Evolutionary conservation across 441 rosid species (phyloP).

Genomic region (Pelargonium fulgidum): DNA sequence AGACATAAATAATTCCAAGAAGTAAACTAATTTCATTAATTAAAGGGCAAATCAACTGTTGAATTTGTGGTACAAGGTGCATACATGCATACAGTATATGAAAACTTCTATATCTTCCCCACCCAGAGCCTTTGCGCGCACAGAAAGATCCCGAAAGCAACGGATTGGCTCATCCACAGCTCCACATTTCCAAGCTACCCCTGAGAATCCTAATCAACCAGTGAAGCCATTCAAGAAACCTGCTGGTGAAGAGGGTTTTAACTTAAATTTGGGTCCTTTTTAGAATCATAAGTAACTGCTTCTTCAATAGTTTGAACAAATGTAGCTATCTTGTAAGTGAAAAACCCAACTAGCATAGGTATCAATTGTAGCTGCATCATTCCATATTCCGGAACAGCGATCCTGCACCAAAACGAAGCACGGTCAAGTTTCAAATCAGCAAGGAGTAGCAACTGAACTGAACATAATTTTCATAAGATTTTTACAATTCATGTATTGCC

Average conservation of each 20-base stretch:
- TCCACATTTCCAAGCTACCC: neutral
- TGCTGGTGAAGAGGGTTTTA: neutral
- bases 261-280: conserved; percentile 28
- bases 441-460: neutral
- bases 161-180: too few species aligned
- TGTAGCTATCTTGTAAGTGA: conserved; percentile 84
- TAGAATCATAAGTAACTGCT: conserved; percentile 34
- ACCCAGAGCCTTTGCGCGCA: too few species aligned
- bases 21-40: too few species aligned
- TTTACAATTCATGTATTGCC: neutral
- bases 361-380: conserved; percentile 65
- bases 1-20: too few species aligned
- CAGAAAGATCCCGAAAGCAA: too few species aligned
- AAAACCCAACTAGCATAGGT: conserved; percentile 87
- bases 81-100: too few species aligned
- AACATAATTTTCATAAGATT: neutral
- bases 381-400: conserved; percentile 78
- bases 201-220: neutral
- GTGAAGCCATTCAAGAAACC: neutral
- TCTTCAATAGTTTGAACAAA: conserved; percentile 72
- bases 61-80: too few species aligned
- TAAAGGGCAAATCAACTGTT: too few species aligned
- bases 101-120: too few species aligned
- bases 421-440: conserved; percentile 13
- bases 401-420: conserved; percentile 37